A percentile compares a stretch with the other conserved stretches of the same genome.
phyloP scores from a whole-genome alignment of 495 filamentous ascomycete species.

The Daldinia loculata region DNA sequence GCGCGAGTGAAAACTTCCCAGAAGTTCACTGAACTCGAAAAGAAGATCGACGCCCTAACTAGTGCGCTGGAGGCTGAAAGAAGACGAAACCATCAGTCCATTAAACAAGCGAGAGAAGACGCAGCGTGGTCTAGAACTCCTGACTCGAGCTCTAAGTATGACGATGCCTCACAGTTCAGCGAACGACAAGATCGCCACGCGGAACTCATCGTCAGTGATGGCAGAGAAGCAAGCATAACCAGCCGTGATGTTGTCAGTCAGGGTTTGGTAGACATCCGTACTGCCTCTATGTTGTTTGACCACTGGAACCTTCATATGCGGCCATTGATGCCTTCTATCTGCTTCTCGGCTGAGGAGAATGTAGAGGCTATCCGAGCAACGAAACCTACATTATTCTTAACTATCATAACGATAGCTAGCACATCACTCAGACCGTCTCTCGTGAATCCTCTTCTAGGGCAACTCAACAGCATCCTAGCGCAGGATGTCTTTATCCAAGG shows the following conservation, averaged over 20 bases:
- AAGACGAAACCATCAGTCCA: slow-evolving; percentile 24
- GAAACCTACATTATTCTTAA: slow-evolving; percentile 34
- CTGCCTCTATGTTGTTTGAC: slow-evolving; percentile 18
- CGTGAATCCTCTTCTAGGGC: slow-evolving; percentile 20
- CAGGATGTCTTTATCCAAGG: slow-evolving; percentile 39
- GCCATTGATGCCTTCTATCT: slow-evolving; percentile 32
- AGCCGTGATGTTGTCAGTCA: slow-evolving; percentile 16
- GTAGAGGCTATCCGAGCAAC: slow-evolving; percentile 13
- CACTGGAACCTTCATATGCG: slow-evolving; percentile 35
- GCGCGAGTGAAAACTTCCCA: slow-evolving; percentile 36
- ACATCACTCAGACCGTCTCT: slow-evolving; percentile 21
- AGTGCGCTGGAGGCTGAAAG: slow-evolving; percentile 29
- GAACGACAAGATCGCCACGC: neutral
- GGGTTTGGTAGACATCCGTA: slow-evolving; percentile 26
- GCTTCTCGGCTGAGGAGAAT: slow-evolving; percentile 21
- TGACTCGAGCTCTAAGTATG: slow-evolving; percentile 11
- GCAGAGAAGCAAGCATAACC: neutral
- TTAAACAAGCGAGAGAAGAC: slow-evolving; percentile 7
- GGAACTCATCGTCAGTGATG: neutral
- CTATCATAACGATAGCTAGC: slow-evolving; percentile 35
- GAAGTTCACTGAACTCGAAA: slow-evolving; percentile 35
- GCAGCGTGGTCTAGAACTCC: slow-evolving; percentile 29
- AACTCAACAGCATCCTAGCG: slow-evolving; percentile 27
- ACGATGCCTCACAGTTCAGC: neutral
- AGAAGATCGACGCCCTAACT: slow-evolving; percentile 34